Conservation (phyloP, 2,329 filamentous ascomycete species). For the Aureobasidium sp. region DNA sequence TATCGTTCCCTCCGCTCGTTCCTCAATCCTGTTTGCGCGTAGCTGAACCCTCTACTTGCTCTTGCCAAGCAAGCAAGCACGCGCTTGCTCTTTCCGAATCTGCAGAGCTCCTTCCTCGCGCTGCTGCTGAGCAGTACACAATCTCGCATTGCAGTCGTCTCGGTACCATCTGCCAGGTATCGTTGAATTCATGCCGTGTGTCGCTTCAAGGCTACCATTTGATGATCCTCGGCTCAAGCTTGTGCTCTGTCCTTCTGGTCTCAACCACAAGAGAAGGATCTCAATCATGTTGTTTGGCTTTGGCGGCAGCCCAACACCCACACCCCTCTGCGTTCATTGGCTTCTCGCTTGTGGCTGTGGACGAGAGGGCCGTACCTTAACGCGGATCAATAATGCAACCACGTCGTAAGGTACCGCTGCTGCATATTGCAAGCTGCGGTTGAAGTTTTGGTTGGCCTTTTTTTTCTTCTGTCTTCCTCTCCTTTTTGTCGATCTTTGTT, state of each 20-base stretch:
- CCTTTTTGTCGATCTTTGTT: background rate
- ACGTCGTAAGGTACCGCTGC: constrained; percentile 7
- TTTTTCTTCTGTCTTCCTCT: background rate
- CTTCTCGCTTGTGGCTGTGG: constrained; percentile 4
- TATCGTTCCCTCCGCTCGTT: background rate
- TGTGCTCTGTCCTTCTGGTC: background rate
- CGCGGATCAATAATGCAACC: constrained; percentile 3
- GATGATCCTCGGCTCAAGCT: background rate
- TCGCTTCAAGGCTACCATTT: background rate
- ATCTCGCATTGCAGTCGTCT: constrained; percentile 2
- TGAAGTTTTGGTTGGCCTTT: constrained; percentile 2
- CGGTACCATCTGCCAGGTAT: background rate
- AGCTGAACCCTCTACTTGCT: background rate
- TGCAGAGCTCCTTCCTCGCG: background rate
- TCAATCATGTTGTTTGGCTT: background rate
- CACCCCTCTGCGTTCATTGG: background rate
- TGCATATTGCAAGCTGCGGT: constrained; percentile 3
- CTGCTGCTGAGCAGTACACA: background rate
- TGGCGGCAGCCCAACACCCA: constrained; percentile 1
- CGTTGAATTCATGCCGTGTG: background rate
- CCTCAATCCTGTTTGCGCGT: background rate
- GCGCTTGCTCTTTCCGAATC: constrained; percentile 1
- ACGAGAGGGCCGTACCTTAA: background rate
- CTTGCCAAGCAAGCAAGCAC: constrained; percentile 10
- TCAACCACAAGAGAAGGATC: background rate